These are phyloP conservation scores for Nicotiana obtusifolia DNA, from an alignment of 257 asterid species.

Conservation along the genomic window DNA sequence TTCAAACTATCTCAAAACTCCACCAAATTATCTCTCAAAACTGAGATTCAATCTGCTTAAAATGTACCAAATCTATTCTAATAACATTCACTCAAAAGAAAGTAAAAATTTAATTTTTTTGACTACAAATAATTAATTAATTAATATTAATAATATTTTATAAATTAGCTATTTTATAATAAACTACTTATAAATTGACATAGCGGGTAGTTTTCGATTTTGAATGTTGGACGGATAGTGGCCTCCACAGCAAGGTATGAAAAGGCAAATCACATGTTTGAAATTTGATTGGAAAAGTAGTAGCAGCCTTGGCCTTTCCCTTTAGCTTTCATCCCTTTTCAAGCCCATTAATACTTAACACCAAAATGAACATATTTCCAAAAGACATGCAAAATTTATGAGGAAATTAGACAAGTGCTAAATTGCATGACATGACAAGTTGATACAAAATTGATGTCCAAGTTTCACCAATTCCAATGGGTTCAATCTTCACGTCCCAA, in stretches of 20 bases:
- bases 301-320: neutral
- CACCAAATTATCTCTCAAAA: no score
- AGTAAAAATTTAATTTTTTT: no score
- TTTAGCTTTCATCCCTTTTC: neutral
- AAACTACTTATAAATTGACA: no score
- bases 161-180: no score
- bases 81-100: no score
- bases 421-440: neutral
- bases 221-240: no score
- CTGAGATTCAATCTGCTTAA: no score
- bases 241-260: neutral
- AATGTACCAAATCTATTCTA: no score
- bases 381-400: neutral
- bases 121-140: no score
- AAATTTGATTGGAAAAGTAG: neutral
- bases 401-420: neutral
- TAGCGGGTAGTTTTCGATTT: no score
- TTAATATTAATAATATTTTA: no score
- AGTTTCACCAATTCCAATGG: neutral
- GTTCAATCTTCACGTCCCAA: neutral
- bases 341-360: neutral
- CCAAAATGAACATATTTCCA: neutral
- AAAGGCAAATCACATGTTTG: neutral
- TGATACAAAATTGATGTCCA: neutral
- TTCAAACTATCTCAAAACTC: no score